phyloP scores from a whole-genome alignment of 1,284 basidiomycete species.

The Trichosporon faecale region DNA sequence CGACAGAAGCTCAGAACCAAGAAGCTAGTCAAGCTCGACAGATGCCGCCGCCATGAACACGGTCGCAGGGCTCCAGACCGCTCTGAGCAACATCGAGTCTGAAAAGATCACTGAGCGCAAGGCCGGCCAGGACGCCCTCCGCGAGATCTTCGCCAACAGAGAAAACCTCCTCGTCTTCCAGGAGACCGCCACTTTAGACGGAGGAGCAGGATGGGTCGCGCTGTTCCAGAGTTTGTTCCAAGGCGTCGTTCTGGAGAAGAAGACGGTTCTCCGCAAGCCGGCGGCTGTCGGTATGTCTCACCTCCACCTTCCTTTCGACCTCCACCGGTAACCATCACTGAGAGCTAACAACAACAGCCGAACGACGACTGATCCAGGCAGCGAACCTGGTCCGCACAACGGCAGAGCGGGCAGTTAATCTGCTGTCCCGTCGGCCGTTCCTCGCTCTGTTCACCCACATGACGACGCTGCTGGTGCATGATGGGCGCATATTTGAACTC shows the following conservation, averaged over 20 bases:
- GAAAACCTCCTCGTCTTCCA: conserved; percentile 55
- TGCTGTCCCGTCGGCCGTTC: conserved; percentile 37
- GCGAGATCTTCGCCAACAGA: conserved; percentile 62
- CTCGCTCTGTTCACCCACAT: conserved; percentile 63
- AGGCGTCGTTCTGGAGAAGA: conserved; percentile 64
- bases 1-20: conserved; percentile 7
- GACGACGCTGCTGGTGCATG: conserved; percentile 60
- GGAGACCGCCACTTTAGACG: conserved; percentile 50
- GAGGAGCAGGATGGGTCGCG: conserved; percentile 62
- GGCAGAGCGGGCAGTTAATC: conserved; percentile 39
- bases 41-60: conserved; percentile 21
- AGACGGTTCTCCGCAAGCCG: conserved; percentile 56
- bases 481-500: conserved; percentile 60
- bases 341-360: conserved; percentile 9
- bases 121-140: conserved; percentile 62
- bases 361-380: conserved; percentile 16
- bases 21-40: neutral
- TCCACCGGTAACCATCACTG: no score
- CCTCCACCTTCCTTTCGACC: neutral
- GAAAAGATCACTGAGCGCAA: conserved; percentile 70
- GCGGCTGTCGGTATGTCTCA: conserved; percentile 31
- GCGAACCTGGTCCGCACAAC: conserved; percentile 40
- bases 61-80: conserved; percentile 48
- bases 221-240: conserved; percentile 72
- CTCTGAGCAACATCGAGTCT: conserved; percentile 60